A percentile compares a stretch with the other conserved stretches of the same genome.
These are phyloP conservation scores for Eutreptiella sp. DNA, from an alignment of 208 protist genomes.

Conservation along the genomic window DNA sequence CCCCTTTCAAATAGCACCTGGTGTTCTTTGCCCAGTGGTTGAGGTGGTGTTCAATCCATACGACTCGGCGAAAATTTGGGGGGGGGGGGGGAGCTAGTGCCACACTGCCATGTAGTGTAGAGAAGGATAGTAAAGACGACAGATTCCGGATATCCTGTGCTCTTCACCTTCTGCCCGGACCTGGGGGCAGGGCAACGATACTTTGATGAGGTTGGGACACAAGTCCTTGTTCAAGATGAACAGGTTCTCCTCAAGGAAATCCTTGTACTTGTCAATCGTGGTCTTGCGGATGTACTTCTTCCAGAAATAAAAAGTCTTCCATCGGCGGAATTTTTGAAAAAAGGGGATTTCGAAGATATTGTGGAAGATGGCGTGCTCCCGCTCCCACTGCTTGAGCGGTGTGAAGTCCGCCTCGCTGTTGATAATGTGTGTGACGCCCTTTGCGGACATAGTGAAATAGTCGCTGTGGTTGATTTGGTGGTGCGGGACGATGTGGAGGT, in stretches of 20 bases:
- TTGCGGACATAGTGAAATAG: slow-evolving; percentile 86
- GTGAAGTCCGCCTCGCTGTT: slow-evolving; percentile 81
- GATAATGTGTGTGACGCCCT: slow-evolving; percentile 86
- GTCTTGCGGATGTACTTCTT: slow-evolving; percentile 72
- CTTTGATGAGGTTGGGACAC: not conserved
- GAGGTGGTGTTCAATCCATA: too few relatives aligned
- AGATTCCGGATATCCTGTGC: too few relatives aligned
- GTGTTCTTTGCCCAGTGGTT: too few relatives aligned
- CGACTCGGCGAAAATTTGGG: too few relatives aligned
- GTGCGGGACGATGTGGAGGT: slow-evolving; percentile 82
- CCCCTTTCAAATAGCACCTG: too few relatives aligned
- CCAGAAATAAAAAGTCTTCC: slow-evolving; percentile 86
- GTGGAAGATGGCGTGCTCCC: slow-evolving; percentile 78
- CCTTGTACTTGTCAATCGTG: slow-evolving; percentile 60
- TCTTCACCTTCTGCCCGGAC: too few relatives aligned
- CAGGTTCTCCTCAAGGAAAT: slow-evolving; percentile 66
- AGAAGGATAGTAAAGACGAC: too few relatives aligned
- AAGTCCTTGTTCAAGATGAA: slow-evolving; percentile 77
- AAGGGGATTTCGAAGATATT: slow-evolving; percentile 75
- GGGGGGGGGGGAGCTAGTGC: too few relatives aligned
- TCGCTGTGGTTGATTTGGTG: slow-evolving; percentile 60
- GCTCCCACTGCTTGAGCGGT: slow-evolving; percentile 80
- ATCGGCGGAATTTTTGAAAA: slow-evolving; percentile 83
- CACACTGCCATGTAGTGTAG: too few relatives aligned
- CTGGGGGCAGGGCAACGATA: too few relatives aligned